These are phyloP conservation scores for Hansenula sp. DNA, from an alignment of 1,139 yeast species.

Conservation along the genomic window DNA sequence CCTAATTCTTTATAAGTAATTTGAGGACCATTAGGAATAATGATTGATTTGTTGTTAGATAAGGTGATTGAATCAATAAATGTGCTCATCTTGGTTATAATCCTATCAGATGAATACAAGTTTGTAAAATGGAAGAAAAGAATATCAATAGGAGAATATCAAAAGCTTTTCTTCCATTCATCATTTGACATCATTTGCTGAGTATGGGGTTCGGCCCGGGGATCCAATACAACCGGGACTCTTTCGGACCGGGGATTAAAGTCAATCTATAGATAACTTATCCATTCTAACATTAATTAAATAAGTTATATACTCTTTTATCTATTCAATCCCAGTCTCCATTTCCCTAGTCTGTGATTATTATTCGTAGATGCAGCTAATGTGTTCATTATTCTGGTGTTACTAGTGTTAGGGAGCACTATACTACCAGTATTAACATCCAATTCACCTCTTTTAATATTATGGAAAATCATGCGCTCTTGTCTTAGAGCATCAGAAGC, in stretches of 20 bases:
- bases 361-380: neutral
- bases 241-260: no score
- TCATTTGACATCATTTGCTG: no score
- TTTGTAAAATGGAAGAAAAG: no score
- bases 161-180: no score
- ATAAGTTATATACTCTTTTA: neutral
- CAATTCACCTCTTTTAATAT: constrained; percentile 15
- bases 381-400: constrained; percentile 1
- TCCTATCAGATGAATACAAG: no score
- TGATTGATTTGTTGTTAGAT: constrained; percentile 33
- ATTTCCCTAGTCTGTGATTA: neutral
- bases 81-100: constrained; percentile 14
- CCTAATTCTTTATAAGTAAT: constrained; percentile 34
- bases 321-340: neutral
- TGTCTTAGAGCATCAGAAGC: constrained; percentile 22
- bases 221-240: no score
- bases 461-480: constrained; percentile 20
- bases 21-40: constrained; percentile 33
- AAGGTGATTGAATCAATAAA: constrained; percentile 21
- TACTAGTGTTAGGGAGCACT: constrained; percentile 1
- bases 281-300: no score
- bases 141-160: no score
- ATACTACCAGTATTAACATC: constrained; percentile 3
- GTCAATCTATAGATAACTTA: no score
- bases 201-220: no score